A percentile compares a stretch with the other conserved stretches of the same genome.
Evolutionary conservation across 2,329 filamentous ascomycete species (phyloP).

Genomic region (Passalora sequoiae): DNA sequence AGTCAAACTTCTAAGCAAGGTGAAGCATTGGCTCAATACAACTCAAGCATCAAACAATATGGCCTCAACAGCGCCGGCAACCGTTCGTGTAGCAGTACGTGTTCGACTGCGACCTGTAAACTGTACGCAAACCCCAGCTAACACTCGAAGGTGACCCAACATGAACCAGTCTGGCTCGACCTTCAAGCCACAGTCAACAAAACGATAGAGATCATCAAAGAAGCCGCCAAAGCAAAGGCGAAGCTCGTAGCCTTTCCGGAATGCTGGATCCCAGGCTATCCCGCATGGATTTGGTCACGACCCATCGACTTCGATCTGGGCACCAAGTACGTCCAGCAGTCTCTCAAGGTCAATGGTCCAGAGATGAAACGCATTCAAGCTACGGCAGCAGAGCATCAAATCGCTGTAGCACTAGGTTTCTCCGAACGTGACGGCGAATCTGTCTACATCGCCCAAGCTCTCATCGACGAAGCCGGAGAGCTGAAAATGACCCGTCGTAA

Average conservation of each 20-base stretch:
- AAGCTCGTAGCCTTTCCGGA: constrained; percentile 50
- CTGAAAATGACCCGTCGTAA: constrained; percentile 38
- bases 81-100: constrained; percentile 22
- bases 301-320: constrained; percentile 40
- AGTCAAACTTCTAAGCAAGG: neutral
- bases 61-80: constrained; percentile 11
- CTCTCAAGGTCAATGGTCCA: constrained; percentile 36
- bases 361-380: constrained; percentile 43
- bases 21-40: neutral
- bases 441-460: constrained; percentile 40
- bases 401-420: constrained; percentile 39
- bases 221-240: constrained; percentile 51
- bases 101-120: neutral
- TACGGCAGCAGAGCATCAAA: constrained; percentile 31
- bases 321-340: constrained; percentile 43
- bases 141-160: constrained; percentile 51
- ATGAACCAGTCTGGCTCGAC: constrained; percentile 58
- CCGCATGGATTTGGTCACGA: constrained; percentile 43
- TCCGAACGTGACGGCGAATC: constrained; percentile 37
- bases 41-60: constrained; percentile 6
- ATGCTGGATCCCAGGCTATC: constrained; percentile 43
- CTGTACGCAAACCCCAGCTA: neutral
- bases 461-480: constrained; percentile 33
- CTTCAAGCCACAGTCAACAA: constrained; percentile 52
- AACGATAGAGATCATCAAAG: constrained; percentile 52